These are phyloP conservation scores for Trichophyton benhamiae DNA, from an alignment of 2,329 filamentous ascomycete genomes.

Conservation along the genomic window DNA sequence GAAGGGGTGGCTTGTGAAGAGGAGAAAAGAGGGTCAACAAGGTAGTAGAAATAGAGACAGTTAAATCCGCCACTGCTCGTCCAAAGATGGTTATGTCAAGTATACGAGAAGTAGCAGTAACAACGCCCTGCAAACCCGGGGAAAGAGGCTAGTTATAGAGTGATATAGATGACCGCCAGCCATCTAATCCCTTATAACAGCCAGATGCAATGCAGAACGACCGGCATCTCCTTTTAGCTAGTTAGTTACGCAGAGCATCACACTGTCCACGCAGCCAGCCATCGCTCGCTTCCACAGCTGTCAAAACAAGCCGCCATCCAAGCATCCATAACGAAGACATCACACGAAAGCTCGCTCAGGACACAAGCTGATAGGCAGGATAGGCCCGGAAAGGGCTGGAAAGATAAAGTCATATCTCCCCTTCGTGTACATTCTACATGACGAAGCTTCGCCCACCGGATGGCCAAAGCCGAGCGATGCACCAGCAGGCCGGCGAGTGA, in stretches of 20 bases:
- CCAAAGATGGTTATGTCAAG: not conserved
- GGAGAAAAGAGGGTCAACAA: not conserved
- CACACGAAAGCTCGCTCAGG: not conserved
- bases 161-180: not conserved
- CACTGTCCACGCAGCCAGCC: not conserved
- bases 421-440: constrained; percentile 1
- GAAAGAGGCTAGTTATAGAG: not conserved
- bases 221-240: not conserved
- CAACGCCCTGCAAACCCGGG: not conserved
- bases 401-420: not conserved
- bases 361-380: not conserved
- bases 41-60: not conserved
- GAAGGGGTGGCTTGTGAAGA: not conserved
- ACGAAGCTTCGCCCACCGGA: not conserved
- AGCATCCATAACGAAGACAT: not conserved
- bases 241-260: not conserved
- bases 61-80: not conserved
- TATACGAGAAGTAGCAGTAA: not conserved
- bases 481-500: not conserved
- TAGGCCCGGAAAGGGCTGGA: constrained; percentile 4
- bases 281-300: not conserved
- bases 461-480: not conserved
- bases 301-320: not conserved
- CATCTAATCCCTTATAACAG: not conserved
- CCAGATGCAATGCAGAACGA: not conserved